Conservation (phyloP, 257 asterid genomes). For the Nicotiana benthamiana region DNA sequence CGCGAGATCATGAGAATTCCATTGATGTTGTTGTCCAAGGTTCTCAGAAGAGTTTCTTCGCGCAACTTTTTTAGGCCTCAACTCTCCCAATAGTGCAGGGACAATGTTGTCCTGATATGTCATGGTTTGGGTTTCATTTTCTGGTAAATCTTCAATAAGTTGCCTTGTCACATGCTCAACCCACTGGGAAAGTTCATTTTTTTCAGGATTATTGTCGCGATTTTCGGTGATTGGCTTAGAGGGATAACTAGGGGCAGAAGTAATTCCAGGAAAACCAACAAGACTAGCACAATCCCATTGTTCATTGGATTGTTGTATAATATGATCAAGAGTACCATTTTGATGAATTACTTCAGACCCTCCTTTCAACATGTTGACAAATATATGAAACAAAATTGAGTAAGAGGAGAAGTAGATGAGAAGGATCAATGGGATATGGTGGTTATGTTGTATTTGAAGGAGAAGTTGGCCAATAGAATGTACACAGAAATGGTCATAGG, state of each 20-base stretch:
- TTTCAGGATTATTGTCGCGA: constrained; percentile 13
- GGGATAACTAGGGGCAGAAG: background rate
- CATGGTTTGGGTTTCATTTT: constrained; percentile 4
- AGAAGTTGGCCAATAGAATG: constrained; percentile 11
- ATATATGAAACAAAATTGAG: background rate
- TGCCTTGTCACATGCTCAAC: constrained; percentile 57
- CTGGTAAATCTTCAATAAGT: constrained; percentile 51
- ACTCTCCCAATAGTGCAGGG: constrained; percentile 26
- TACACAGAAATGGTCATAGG: constrained; percentile 16
- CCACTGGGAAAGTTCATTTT: constrained; percentile 59
- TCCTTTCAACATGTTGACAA: constrained; percentile 19
- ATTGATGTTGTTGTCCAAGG: constrained; percentile 16
- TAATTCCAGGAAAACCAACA: constrained; percentile 8
- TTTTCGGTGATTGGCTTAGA: constrained; percentile 3
- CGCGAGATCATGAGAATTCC: background rate
- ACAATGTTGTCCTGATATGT: constrained; percentile 5
- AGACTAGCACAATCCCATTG: constrained; percentile 12
- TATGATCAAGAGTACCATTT: constrained; percentile 10
- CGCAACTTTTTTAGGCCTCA: constrained; percentile 30
- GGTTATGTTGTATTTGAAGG: background rate
- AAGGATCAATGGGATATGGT: background rate
- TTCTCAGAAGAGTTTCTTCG: constrained; percentile 15
- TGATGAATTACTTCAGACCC: constrained; percentile 17
- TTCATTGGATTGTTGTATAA: constrained; percentile 40
- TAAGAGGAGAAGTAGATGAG: background rate